Conservation (phyloP, 768 basidiomycete species). For the Phaffia tasmanica region DNA sequence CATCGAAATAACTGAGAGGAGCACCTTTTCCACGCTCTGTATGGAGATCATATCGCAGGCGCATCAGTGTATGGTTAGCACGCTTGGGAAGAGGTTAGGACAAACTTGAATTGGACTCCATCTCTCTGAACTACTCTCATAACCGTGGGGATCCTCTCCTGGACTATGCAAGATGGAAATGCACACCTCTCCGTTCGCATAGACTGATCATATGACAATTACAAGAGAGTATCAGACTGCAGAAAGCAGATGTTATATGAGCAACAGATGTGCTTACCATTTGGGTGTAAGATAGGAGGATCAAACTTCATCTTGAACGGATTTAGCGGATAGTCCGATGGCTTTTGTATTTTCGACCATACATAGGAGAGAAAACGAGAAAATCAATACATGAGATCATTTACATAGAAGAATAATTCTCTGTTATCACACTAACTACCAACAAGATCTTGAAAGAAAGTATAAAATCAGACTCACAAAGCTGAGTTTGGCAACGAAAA, state of each 20-base stretch:
- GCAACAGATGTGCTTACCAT: slow-evolving; percentile 54
- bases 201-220: slow-evolving; percentile 49
- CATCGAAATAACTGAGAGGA: slow-evolving; percentile 94
- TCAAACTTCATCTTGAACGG: slow-evolving; percentile 99
- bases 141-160: slow-evolving; percentile 51
- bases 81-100: background rate
- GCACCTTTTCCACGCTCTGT: slow-evolving; percentile 81
- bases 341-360: slow-evolving; percentile 43
- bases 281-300: slow-evolving; percentile 92
- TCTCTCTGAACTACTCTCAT: slow-evolving; percentile 87
- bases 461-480: slow-evolving; percentile 54
- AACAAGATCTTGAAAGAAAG: slow-evolving; percentile 13
- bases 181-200: slow-evolving; percentile 91
- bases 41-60: too few species aligned
- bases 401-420: background rate
- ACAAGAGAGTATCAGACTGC: background rate
- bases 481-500: slow-evolving; percentile 61
- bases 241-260: slow-evolving; percentile 29
- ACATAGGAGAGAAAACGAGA: background rate
- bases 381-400: background rate
- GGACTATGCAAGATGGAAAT: slow-evolving; percentile 94
- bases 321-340: slow-evolving; percentile 85
- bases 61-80: too few species aligned
- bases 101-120: slow-evolving; percentile 96
- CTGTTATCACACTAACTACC: slow-evolving; percentile 4